Evolutionary conservation across 2,329 filamentous ascomycete species (phyloP).

Genomic region (Gremmenia infestans): DNA sequence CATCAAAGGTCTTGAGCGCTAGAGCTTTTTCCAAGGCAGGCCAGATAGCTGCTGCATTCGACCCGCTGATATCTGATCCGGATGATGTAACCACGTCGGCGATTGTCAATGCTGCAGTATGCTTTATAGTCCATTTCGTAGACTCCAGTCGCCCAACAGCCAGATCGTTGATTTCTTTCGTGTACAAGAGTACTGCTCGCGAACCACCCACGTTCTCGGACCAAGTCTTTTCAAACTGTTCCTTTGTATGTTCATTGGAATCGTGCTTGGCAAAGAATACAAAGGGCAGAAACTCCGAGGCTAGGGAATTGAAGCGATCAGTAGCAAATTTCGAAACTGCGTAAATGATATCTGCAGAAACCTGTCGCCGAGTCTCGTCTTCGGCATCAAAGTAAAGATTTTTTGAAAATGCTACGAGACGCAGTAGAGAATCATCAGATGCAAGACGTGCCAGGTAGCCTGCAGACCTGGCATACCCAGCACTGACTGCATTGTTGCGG

Average conservation of each 20-base stretch:
- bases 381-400: slow-evolving; percentile 78
- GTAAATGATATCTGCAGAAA: slow-evolving; percentile 77
- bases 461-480: slow-evolving; percentile 78
- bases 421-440: slow-evolving; percentile 43
- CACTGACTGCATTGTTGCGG: slow-evolving; percentile 88
- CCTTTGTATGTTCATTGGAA: slow-evolving; percentile 69
- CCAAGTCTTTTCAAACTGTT: slow-evolving; percentile 84
- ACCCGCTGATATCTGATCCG: slow-evolving; percentile 54
- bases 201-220: slow-evolving; percentile 82
- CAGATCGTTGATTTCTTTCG: slow-evolving; percentile 73
- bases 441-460: slow-evolving; percentile 73
- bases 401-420: slow-evolving; percentile 50
- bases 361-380: slow-evolving; percentile 67
- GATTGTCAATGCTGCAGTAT: slow-evolving; percentile 76
- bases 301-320: slow-evolving; percentile 77
- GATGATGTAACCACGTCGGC: slow-evolving; percentile 68
- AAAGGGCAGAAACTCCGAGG: slow-evolving; percentile 74
- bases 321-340: slow-evolving; percentile 81
- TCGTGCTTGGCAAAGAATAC: slow-evolving; percentile 87
- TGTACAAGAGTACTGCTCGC: slow-evolving; percentile 75
- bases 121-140: slow-evolving; percentile 84
- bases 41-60: slow-evolving; percentile 66
- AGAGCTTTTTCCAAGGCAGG: slow-evolving; percentile 76
- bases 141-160: slow-evolving; percentile 66
- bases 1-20: slow-evolving; percentile 84